Conservation (phyloP, 208 protist species). For the Acanthamoeba divionensis region DNA sequence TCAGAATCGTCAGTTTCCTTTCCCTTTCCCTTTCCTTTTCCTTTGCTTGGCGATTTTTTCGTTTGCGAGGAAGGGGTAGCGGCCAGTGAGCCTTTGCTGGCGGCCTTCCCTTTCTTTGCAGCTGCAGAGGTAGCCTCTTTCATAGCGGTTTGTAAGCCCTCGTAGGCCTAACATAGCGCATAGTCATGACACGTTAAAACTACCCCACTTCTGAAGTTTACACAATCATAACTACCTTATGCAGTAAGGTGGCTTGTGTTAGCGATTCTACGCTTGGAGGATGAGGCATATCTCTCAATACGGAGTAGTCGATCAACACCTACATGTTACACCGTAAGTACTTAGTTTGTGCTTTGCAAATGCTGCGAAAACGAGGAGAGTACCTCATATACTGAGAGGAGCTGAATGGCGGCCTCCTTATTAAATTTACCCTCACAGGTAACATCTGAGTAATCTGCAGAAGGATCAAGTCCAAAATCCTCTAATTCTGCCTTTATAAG, state of each 20-base stretch:
- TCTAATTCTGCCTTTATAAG: neutral
- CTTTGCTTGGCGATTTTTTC: no score
- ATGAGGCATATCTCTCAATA: slow-evolving; percentile 3
- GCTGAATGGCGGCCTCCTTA: neutral
- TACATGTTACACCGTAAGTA: no score
- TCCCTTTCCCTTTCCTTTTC: neutral
- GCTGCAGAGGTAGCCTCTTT: neutral
- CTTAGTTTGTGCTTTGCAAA: no score
- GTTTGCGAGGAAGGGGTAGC: no score
- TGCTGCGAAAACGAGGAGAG: no score
- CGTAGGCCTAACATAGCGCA: slow-evolving; percentile 7
- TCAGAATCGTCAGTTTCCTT: neutral
- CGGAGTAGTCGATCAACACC: slow-evolving; percentile 42
- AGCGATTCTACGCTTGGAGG: neutral
- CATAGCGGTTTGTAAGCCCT: neutral
- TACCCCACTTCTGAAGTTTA: neutral
- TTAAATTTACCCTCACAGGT: slow-evolving; percentile 23
- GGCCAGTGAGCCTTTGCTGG: no score
- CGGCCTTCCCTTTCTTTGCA: neutral
- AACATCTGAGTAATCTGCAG: slow-evolving; percentile 1
- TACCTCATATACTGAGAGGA: neutral
- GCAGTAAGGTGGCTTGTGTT: neutral
- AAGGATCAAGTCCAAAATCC: slow-evolving; percentile 13
- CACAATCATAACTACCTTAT: neutral
- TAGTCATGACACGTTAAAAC: neutral